These are phyloP conservation scores for Penicillium bialowiezense DNA, from an alignment of 495 filamentous ascomycete species.

Conservation along the genomic window DNA sequence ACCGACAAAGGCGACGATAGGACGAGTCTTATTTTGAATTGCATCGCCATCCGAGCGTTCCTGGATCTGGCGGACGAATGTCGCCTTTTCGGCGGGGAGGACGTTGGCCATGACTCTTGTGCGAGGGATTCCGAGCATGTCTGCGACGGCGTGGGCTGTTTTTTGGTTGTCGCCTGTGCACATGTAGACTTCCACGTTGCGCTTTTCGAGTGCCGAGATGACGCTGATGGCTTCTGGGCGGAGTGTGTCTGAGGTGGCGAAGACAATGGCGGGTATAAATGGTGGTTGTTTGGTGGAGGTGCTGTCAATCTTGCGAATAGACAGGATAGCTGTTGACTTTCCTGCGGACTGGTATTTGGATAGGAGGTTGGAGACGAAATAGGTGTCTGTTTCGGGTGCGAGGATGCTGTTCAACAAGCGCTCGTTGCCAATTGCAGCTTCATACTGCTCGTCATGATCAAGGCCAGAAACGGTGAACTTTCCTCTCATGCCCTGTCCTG, in stretches of 20 bases:
- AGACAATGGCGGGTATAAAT: slow-evolving; percentile 63
- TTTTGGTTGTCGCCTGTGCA: slow-evolving; percentile 74
- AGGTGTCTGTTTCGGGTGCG: slow-evolving; percentile 24
- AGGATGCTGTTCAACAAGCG: slow-evolving; percentile 53
- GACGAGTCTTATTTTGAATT: slow-evolving; percentile 11
- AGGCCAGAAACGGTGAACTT: slow-evolving; percentile 47
- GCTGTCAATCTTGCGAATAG: slow-evolving; percentile 37
- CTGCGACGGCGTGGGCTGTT: slow-evolving; percentile 64
- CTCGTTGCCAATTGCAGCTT: slow-evolving; percentile 85
- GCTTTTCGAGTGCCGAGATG: slow-evolving; percentile 63
- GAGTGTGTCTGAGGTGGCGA: slow-evolving; percentile 70
- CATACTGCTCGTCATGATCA: slow-evolving; percentile 33
- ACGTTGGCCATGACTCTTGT: slow-evolving; percentile 84
- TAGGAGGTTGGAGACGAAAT: slow-evolving; percentile 46
- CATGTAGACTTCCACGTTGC: slow-evolving; percentile 77
- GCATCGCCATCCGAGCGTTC: slow-evolving; percentile 15
- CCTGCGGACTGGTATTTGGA: slow-evolving; percentile 66
- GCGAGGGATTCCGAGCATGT: slow-evolving; percentile 68
- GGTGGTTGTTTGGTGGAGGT: slow-evolving; percentile 14
- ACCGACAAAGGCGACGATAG: slow-evolving; percentile 64
- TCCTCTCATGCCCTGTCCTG: slow-evolving; percentile 80
- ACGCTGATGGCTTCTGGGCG: slow-evolving; percentile 70
- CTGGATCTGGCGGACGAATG: slow-evolving; percentile 79
- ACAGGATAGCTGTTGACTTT: slow-evolving; percentile 71
- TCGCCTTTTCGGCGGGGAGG: slow-evolving; percentile 80